Base-by-base conservation (phyloP, 495 filamentous ascomycete species). In the Paragyromitra xinjiangensis region DNA sequence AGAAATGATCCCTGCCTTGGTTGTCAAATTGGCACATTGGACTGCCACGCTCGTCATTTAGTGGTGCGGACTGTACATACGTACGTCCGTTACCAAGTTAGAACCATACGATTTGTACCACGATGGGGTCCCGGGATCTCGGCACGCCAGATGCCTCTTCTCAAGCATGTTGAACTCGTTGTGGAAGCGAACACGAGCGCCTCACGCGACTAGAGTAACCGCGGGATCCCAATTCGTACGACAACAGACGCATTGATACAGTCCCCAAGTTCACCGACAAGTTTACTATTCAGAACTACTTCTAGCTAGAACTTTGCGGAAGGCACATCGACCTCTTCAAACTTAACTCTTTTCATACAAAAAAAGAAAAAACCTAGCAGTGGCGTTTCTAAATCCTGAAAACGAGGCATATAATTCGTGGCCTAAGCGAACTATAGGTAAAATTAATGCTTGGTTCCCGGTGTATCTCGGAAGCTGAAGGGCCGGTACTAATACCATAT, bases 131-230 rank as follows among this genome's bases (percentile, higher is more conserved):
- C 16, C 61, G 64, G 64, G 14, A 37, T 67, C 63, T 67, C 64
- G 64, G 64, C 44, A 67, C 64, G n/a, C 16, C 44, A n/a, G 19
- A 11, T 50, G 29, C 40, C 11, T 12, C 14, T 11, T 29, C 19
- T 64, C 5, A 14, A 29, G 26, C 26, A 26, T 16, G 24, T 19
- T 29, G 53, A 16, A 29, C 26, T 34, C 14, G 56, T n/a, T 39
- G 34, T 6, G 2, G 63, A 42, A 68, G 45, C 6, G 50, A 40
- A 55, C 50, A 68, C 40, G 64, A 67, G 64, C 64, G 64, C 45
- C 64, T 67, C 64, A 67, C 66, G 51, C 66, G 66, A 44, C 34
- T 69, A 69, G 65, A 68, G 66, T 44, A 59, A 58, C 66, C 66
- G 66, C 64, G 64, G 64, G 34, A 3, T 56, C 6, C 3, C 22